A percentile compares a stretch with the other conserved stretches of the same genome.
Conservation (phyloP, 805 yeast genomes). For the Nakazawaea wickerhamii region DNA sequence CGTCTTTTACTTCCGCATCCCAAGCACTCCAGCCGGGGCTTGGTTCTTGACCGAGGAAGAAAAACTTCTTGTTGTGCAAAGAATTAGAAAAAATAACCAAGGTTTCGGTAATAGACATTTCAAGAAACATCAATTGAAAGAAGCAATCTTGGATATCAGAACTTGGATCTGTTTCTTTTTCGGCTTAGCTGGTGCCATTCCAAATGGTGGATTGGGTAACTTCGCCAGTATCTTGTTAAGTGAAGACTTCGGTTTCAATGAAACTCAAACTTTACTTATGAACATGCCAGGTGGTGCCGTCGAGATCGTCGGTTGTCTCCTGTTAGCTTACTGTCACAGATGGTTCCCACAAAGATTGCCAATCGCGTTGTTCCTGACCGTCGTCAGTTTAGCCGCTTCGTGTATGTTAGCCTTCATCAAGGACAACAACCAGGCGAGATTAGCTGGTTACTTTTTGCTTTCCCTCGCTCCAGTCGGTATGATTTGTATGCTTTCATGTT, state of each 20-base stretch:
- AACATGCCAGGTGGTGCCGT: background rate
- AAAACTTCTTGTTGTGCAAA: conserved; percentile 35
- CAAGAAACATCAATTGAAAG: conserved; percentile 39
- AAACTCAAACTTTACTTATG: conserved; percentile 21
- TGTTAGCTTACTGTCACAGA: background rate
- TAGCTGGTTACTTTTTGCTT: conserved; percentile 23
- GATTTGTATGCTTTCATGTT: conserved; percentile 40
- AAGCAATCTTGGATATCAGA: conserved; percentile 40
- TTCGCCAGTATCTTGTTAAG: conserved; percentile 34
- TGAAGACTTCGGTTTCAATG: too few species aligned
- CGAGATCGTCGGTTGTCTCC: conserved; percentile 29
- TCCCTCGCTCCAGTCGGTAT: conserved; percentile 21
- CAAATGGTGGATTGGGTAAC: conserved; percentile 47
- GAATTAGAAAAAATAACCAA: conserved; percentile 42
- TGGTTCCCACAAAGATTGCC: conserved; percentile 17
- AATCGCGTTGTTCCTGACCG: conserved; percentile 17
- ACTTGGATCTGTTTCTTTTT: conserved; percentile 45
- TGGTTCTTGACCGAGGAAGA: conserved; percentile 33
- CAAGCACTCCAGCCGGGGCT: conserved; percentile 41
- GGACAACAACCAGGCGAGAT: conserved; percentile 23
- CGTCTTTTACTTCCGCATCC: conserved; percentile 36
- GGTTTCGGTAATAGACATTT: conserved; percentile 46
- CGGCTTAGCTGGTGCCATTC: conserved; percentile 41
- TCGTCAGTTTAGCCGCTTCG: conserved; percentile 15
- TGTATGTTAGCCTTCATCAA: conserved; percentile 23